Evolutionary conservation across 306 rosid species (phyloP).

Genomic region (Castanopsis chinensis): DNA sequence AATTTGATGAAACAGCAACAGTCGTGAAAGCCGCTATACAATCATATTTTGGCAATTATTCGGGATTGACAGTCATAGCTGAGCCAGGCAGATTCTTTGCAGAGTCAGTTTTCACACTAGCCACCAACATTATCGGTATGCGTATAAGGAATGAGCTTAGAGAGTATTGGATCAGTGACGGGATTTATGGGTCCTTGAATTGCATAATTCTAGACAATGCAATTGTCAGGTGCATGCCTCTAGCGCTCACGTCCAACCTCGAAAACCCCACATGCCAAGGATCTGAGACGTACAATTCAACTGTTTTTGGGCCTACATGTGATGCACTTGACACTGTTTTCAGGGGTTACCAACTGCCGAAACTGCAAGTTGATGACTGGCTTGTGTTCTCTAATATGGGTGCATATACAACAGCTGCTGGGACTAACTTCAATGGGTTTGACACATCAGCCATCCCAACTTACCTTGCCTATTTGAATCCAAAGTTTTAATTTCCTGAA

Average conservation of each 20-base stretch:
- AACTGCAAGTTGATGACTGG: constrained; percentile 28
- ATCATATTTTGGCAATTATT: constrained; percentile 20
- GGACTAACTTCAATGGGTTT: constrained; percentile 57
- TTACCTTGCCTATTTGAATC: constrained; percentile 10
- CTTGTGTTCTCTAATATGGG: constrained; percentile 60
- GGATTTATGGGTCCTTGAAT: constrained; percentile 42
- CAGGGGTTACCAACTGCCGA: constrained; percentile 41
- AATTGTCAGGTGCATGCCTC: constrained; percentile 30
- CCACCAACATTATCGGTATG: constrained; percentile 45
- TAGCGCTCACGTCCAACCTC: constrained; percentile 15
- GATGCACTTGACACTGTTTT: constrained; percentile 50
- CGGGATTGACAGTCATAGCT: constrained; percentile 24
- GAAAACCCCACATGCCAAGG: constrained; percentile 4
- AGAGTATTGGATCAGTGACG: constrained; percentile 67
- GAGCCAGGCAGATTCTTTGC: constrained; percentile 65
- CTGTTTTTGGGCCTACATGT: constrained; percentile 67
- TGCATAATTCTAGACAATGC: constrained; percentile 33
- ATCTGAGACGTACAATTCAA: constrained; percentile 10
- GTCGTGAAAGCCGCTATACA: constrained; percentile 28
- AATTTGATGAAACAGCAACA: constrained; percentile 34
- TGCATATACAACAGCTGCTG: constrained; percentile 45
- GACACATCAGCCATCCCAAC: constrained; percentile 35
- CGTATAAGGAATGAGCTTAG: constrained; percentile 39
- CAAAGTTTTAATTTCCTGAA: too few relatives aligned
- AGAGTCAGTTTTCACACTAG: constrained; percentile 44